phyloP scores from a whole-genome alignment of 306 rosid genomes.

The Carpinus viminea region DNA sequence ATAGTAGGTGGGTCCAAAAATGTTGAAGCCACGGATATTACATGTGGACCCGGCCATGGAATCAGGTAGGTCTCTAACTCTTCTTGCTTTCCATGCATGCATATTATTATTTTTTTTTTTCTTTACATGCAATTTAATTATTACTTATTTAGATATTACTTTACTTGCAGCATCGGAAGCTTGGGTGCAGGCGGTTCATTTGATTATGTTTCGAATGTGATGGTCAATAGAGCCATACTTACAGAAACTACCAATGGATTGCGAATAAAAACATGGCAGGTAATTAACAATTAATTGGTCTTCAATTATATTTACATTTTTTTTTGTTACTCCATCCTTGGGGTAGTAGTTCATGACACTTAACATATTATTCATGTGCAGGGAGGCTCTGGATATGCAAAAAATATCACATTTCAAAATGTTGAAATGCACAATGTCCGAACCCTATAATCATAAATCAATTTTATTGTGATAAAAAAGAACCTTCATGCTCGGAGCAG shows the following conservation, averaged over 20 bases:
- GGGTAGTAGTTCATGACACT: too few relatives aligned
- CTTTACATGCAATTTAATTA: too few relatives aligned
- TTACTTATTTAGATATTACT: background rate
- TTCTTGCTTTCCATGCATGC: background rate
- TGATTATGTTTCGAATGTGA: slow-evolving; percentile 65
- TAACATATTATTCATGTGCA: slow-evolving; percentile 9
- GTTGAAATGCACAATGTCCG: slow-evolving; percentile 57
- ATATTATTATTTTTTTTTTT: background rate
- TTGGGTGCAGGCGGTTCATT: slow-evolving; percentile 62
- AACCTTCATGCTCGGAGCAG: slow-evolving; percentile 49
- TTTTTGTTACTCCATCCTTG: too few relatives aligned
- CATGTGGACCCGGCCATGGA: too few relatives aligned
- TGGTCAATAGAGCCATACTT: slow-evolving; percentile 49
- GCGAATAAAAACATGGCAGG: slow-evolving; percentile 90
- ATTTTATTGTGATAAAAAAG: slow-evolving; percentile 63
- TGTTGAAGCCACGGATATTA: too few relatives aligned
- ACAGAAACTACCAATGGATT: slow-evolving; percentile 78
- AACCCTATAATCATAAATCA: slow-evolving; percentile 85
- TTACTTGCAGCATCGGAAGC: slow-evolving; percentile 56
- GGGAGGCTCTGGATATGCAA: slow-evolving; percentile 74
- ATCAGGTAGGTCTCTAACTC: too few relatives aligned
- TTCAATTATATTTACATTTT: slow-evolving; percentile 15
- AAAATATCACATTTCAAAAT: slow-evolving; percentile 45
- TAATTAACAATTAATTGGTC: slow-evolving; percentile 30
- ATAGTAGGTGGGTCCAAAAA: too few relatives aligned